Conservation (phyloP, 306 rosid genomes). For the Rosa lucieae region DNA sequence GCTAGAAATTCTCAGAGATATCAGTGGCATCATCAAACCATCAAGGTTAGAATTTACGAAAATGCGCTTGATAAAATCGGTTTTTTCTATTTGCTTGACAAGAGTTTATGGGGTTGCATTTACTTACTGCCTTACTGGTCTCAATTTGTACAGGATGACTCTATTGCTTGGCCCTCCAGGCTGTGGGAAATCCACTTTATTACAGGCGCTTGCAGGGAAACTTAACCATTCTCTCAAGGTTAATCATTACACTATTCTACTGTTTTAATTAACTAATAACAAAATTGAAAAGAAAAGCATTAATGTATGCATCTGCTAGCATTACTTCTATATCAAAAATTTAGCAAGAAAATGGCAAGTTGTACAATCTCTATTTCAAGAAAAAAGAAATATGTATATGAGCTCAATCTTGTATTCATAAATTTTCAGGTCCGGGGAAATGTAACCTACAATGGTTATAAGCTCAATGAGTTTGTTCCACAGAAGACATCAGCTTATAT, state of each 20-base stretch:
- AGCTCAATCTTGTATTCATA: not conserved
- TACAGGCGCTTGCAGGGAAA: slow-evolving; percentile 51
- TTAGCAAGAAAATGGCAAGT: not conserved
- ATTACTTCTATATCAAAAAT: too few relatives aligned
- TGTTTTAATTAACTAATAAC: too few relatives aligned
- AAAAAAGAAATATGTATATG: not conserved
- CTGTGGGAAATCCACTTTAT: slow-evolving; percentile 51
- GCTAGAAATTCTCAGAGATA: slow-evolving; percentile 36
- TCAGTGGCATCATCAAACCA: slow-evolving; percentile 47
- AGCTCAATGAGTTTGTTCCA: slow-evolving; percentile 28
- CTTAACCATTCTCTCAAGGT: slow-evolving; percentile 47
- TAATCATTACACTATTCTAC: not conserved
- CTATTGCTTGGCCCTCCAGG: slow-evolving; percentile 56
- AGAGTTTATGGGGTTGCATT: not conserved
- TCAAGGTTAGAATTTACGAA: slow-evolving; percentile 34
- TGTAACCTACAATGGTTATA: slow-evolving; percentile 29
- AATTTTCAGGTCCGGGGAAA: slow-evolving; percentile 21
- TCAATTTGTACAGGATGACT: slow-evolving; percentile 41
- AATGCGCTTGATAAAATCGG: not conserved
- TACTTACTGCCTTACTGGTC: not conserved
- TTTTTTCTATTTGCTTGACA: not conserved
- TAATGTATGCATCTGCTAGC: not conserved
- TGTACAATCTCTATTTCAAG: too few relatives aligned
- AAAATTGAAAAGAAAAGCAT: not conserved
- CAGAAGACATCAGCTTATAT: slow-evolving; percentile 38